Evolutionary conservation across 2,329 filamentous ascomycete species (phyloP), one percentile per base, ranked within the genome.

Genomic region (Lecanicillium sp.): DNA sequence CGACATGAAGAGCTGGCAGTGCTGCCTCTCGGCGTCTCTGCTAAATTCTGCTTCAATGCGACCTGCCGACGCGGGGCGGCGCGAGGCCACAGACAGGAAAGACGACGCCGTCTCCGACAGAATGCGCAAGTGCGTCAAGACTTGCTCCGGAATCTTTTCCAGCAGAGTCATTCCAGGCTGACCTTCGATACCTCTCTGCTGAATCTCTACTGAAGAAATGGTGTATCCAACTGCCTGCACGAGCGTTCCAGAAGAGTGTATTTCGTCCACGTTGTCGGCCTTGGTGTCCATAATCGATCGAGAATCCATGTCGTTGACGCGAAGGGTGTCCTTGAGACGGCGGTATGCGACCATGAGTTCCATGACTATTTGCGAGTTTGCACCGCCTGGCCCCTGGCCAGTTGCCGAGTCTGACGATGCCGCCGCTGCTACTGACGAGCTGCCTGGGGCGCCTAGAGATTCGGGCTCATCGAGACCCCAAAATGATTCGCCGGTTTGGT

Each of bases 151-250:
- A 37, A 97, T 83, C 52, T 82, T 88, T 48, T 90, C 84, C 15
- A 97, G 62, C 33, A 97, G 65, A 5, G 84, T 90, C 58, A 79
- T 72, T 39, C 85, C 82, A 33, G 77, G 74, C 46, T 84, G 77
- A 17, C 80, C 79, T 49, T 87, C 84, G 4, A 87, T 70, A 6
- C 92, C 92, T 50, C 92, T 83, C 57, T 96, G 88, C 46, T 89
- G 82, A 47, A 97, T 95, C 62, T 98, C 92, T 4, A 86, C 80
- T 0, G 88, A 81, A 8, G 88, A 82, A 42, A 98, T 88, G 0
- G 89, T 90, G 56, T 81, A 87, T 2, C 87, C 90, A 12, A 96
- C 78, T 2, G 79, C 69, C 42, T 72, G 71, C 12, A 79, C 74
- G 10, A 88, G 60, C 2, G 73, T 72, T 49, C 84, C 79, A 41